Base-by-base conservation (phyloP, 169 alveolate species). In the Plasmodium reichenowi region DNA sequence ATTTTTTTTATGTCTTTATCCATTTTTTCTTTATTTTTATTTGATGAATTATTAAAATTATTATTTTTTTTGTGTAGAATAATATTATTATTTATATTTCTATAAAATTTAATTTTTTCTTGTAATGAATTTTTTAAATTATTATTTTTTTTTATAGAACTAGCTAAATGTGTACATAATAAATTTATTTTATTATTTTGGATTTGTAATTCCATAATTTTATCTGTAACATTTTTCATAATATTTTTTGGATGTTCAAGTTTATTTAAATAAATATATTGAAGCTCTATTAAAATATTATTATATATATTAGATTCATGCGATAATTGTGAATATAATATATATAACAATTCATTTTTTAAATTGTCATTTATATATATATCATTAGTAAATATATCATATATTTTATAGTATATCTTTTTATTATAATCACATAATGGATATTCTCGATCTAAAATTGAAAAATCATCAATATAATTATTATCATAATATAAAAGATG, bases 331-430 rank as follows among this genome's bases (percentile, higher is more conserved):
- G 91, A 83, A 45, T 83, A 83, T 26, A 83, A n/a, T 17, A 70
- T 83, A 48, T 83, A 83, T 26, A 83, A 59, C 5, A 83, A 72
- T 38, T 83, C 91, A 17, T 83, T 83, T 48, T 83, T 83, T 47
- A 83, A 62, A 47, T 63, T 72, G n/a, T 83, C 91, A 68, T 63
- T 70, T 17, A 83, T 68, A 7, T 83, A 83, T 22, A 63, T 62
- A 60, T 83, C 91, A 50, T 83, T 66, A 3, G 91, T 54, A 26
- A 83, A 83, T 32, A 83, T 83, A 32, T 83, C 83, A 47, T 32
- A 52, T n/a, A 83, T 68, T 68, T 83, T 83, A 32, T 68, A 9
- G 29, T 68, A 83, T 4, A 83, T 83, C 2, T 45, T 32, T 29
- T 52, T 45, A 3, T 83, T 72, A 45, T 83, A 68, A 6, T 15